Percentiles rank a stretch among this genome's conserved stretches.
phyloP scores from a whole-genome alignment of 139 green algal species.

The Volvox reticuliferus region DNA sequence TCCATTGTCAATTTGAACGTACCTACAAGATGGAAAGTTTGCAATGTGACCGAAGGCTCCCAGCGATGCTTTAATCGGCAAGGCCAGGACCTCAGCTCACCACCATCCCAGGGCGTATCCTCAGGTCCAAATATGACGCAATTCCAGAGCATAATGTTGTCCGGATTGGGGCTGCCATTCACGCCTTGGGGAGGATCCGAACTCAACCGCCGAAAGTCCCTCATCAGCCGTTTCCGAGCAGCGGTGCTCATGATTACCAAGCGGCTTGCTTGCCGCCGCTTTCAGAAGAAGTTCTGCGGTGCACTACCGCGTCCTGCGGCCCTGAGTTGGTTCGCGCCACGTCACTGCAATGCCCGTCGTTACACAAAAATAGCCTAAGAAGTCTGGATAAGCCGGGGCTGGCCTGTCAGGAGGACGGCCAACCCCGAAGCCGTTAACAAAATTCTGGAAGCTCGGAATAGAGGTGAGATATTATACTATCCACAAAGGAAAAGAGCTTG shows the following conservation, averaged over 20 bases:
- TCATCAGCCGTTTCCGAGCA: slow-evolving; percentile 79
- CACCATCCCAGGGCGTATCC: slow-evolving; percentile 96
- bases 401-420: slow-evolving; percentile 14
- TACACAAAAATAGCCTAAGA: too few relatives aligned
- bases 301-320: too few relatives aligned
- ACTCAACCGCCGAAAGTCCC: slow-evolving; percentile 93
- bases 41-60: too few relatives aligned
- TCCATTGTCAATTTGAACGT: slow-evolving; percentile 96
- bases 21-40: slow-evolving; percentile 59
- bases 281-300: too few relatives aligned
- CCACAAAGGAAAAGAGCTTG: too few relatives aligned
- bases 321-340: too few relatives aligned
- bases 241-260: slow-evolving; percentile 26
- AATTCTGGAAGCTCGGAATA: background rate
- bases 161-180: slow-evolving; percentile 89
- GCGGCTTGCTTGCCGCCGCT: too few relatives aligned
- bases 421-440: background rate
- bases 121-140: slow-evolving; percentile 99
- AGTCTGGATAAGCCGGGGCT: background rate
- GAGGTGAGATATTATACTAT: too few relatives aligned
- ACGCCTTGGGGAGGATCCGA: slow-evolving; percentile 95
- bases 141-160: slow-evolving; percentile 99
- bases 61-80: background rate
- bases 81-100: slow-evolving; percentile 49
- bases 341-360: too few relatives aligned